Conservation (phyloP, 495 filamentous ascomycete genomes). For the Neurospora sublineolata region DNA sequence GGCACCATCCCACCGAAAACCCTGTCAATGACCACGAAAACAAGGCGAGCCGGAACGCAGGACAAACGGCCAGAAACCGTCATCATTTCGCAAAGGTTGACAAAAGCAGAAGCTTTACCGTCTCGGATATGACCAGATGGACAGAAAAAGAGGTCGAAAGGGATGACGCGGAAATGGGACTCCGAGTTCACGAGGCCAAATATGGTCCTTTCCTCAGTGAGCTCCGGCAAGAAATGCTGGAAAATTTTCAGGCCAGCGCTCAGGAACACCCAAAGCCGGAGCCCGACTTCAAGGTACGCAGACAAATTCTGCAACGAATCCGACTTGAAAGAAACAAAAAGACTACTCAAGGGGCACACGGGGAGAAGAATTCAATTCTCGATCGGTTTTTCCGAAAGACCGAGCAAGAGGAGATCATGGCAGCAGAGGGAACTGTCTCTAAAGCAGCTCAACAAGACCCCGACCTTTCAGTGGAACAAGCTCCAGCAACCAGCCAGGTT, state of each 20-base stretch:
- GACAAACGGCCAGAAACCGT: not conserved
- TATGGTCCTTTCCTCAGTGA: conserved; percentile 9
- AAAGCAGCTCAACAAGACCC: not conserved
- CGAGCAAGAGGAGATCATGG: not conserved
- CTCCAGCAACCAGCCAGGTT: not conserved
- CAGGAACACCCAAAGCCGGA: not conserved
- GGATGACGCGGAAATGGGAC: conserved; percentile 13
- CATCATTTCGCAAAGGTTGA: not conserved
- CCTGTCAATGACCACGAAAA: not conserved
- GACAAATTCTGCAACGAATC: not conserved
- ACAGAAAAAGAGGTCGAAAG: conserved; percentile 1
- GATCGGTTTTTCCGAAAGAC: not conserved
- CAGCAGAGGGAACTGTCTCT: not conserved
- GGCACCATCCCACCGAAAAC: not conserved
- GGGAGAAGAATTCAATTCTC: not conserved
- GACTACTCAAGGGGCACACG: not conserved
- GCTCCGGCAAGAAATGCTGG: conserved; percentile 5
- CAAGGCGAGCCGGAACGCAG: not conserved
- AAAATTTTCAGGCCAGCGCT: not conserved
- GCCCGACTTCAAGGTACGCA: not conserved
- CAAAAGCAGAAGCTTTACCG: not conserved
- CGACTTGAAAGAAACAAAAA: not conserved
- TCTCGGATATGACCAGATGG: not conserved
- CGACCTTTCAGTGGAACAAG: not conserved
- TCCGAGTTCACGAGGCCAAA: conserved; percentile 4